Conservation (phyloP, 805 yeast genomes). For the Tetrapisispora taiwanensis region DNA sequence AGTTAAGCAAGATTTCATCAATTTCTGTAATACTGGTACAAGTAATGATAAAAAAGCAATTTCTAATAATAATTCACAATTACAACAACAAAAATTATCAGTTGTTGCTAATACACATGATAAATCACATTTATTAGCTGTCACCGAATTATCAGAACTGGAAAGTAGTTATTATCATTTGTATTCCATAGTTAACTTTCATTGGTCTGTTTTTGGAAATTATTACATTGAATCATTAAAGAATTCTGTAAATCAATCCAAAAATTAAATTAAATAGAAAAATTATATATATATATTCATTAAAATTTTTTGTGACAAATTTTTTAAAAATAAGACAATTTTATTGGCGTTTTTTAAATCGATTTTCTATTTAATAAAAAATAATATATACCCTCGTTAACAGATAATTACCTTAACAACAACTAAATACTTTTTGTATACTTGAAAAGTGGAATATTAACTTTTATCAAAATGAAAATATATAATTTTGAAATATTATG, state of each 20-base stretch:
- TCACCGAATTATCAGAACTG: slow-evolving; percentile 39
- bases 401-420: no score
- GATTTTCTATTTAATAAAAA: no score
- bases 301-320: no score
- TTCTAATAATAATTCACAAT: background rate
- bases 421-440: no score
- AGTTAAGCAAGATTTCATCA: slow-evolving; percentile 27
- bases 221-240: slow-evolving; percentile 40
- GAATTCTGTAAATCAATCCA: slow-evolving; percentile 15
- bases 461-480: no score
- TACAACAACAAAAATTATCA: background rate
- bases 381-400: no score
- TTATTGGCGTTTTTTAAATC: no score
- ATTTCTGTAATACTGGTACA: slow-evolving; percentile 15
- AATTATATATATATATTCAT: background rate
- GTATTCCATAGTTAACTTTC: slow-evolving; percentile 60
- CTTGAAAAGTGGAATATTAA: no score
- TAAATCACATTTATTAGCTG: background rate
- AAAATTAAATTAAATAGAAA: slow-evolving; percentile 6
- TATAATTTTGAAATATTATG: no score
- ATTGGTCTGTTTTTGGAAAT: slow-evolving; percentile 73
- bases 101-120: background rate
- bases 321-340: no score
- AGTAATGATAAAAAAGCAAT: background rate
- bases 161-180: slow-evolving; percentile 49